Percentiles rank a stretch among this genome's conserved stretches.
phyloP scores from a whole-genome alignment of 1,139 yeast species.

The Scheffersomyces quercinus region DNA sequence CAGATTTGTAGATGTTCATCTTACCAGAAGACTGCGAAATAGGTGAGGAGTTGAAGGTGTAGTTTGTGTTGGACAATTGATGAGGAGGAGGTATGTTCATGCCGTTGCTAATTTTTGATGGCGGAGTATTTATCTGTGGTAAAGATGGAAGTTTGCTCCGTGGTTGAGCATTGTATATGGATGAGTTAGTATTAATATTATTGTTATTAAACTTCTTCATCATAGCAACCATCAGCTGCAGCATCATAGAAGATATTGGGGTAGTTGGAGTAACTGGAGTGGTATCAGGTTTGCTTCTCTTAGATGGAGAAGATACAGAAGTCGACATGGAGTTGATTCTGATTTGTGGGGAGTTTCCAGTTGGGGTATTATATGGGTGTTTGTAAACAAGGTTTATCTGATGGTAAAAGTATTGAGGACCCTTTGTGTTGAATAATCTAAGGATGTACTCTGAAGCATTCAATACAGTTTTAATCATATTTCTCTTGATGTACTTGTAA shows the following conservation, averaged over 20 bases:
- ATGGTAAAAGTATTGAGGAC: slow-evolving; percentile 33
- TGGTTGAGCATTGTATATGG: background rate
- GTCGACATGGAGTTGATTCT: slow-evolving; percentile 8
- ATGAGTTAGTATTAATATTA: background rate
- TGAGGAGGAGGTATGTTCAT: slow-evolving; percentile 12
- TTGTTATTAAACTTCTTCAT: background rate
- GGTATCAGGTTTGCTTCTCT: background rate
- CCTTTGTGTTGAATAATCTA: slow-evolving; percentile 32
- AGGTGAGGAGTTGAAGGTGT: background rate
- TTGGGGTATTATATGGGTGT: slow-evolving; percentile 2
- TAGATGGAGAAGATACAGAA: background rate
- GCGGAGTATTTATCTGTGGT: background rate
- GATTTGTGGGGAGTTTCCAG: slow-evolving; percentile 3
- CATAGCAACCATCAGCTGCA: background rate
- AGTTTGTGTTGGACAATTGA: slow-evolving; percentile 3
- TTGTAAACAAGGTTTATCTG: slow-evolving; percentile 22
- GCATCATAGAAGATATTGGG: background rate
- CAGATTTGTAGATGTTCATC: slow-evolving; percentile 8
- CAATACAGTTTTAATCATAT: slow-evolving; percentile 32
- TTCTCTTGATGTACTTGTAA: slow-evolving; percentile 32
- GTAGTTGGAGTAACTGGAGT: background rate
- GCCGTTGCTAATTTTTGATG: background rate
- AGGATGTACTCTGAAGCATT: slow-evolving; percentile 36
- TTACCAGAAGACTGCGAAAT: slow-evolving; percentile 1
- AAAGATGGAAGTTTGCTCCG: background rate